phyloP scores from a whole-genome alignment of 441 rosid genomes.

The Jatropha multifida region DNA sequence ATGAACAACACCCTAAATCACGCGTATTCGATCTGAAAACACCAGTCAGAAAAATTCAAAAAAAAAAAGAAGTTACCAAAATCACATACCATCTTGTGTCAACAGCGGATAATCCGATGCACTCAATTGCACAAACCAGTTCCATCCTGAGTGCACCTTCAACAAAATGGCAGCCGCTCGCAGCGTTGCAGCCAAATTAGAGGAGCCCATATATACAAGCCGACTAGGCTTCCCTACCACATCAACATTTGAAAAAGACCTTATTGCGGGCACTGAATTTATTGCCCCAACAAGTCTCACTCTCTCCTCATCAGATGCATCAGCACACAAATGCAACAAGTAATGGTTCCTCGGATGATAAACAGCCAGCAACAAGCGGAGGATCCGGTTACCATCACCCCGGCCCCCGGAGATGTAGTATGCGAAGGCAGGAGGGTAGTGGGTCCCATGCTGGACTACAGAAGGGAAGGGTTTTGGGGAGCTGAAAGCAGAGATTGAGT shows the following conservation, averaged over 20 bases:
- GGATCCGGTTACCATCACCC: constrained; percentile 72
- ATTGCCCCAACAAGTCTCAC: constrained; percentile 48
- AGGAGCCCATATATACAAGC: constrained; percentile 68
- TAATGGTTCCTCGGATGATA: constrained; percentile 96
- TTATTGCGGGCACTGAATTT: constrained; percentile 66
- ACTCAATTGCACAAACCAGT: constrained; percentile 79
- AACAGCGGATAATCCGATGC: constrained; percentile 81
- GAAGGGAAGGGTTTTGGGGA: constrained; percentile 71
- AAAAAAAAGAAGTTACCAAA: neutral
- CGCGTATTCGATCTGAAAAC: neutral
- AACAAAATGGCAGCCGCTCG: constrained; percentile 80
- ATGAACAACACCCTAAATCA: neutral
- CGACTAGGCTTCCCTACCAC: constrained; percentile 75
- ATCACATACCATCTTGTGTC: constrained; percentile 72
- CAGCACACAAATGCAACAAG: constrained; percentile 75
- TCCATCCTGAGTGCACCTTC: constrained; percentile 75
- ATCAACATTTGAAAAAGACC: constrained; percentile 79
- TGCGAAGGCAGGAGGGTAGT: constrained; percentile 89
- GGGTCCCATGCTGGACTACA: constrained; percentile 65
- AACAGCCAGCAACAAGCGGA: constrained; percentile 73
- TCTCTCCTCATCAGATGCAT: constrained; percentile 81
- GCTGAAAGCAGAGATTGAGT: constrained; percentile 72
- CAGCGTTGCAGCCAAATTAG: constrained; percentile 60
- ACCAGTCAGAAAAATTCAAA: constrained; percentile 1
- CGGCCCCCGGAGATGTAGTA: constrained; percentile 81